Conservation (phyloP, 1,284 basidiomycete genomes). For the Anthracocystis setariae region DNA sequence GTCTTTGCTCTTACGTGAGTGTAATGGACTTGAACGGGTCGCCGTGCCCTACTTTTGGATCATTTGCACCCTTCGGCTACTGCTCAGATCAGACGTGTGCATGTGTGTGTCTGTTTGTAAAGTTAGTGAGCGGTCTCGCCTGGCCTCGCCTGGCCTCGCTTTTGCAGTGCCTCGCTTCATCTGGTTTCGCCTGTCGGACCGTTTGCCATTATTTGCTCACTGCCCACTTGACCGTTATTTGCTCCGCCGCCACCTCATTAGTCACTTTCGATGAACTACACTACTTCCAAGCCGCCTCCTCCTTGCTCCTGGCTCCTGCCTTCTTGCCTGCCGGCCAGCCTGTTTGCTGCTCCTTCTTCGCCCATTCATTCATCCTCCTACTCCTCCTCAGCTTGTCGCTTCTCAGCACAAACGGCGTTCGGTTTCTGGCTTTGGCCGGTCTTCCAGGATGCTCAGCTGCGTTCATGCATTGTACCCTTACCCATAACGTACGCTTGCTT, state of each 20-base stretch:
- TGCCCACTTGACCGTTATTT: no score
- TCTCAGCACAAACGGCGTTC: not conserved
- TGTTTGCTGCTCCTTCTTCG: no score
- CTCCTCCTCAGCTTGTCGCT: not conserved
- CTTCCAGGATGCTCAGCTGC: not conserved
- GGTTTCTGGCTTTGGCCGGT: not conserved
- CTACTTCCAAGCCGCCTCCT: no score
- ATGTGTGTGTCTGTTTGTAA: constrained; percentile 5
- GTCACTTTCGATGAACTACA: no score
- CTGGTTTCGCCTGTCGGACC: no score
- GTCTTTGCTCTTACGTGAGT: not conserved
- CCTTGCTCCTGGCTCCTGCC: no score
- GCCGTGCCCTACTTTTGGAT: not conserved
- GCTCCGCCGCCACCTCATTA: no score
- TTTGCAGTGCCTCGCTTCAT: not conserved
- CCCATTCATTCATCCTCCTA: not conserved
- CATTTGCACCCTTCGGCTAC: not conserved
- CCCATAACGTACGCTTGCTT: not conserved
- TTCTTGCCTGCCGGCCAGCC: no score
- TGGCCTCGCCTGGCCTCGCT: not conserved
- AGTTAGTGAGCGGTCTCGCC: not conserved
- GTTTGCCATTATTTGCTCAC: no score
- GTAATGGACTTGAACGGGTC: not conserved
- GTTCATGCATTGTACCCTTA: no score
- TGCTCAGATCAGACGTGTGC: constrained; percentile 1